Evolutionary conservation across 2,329 filamentous ascomycete species (phyloP).

Genomic region (Exophiala oligosperma): DNA sequence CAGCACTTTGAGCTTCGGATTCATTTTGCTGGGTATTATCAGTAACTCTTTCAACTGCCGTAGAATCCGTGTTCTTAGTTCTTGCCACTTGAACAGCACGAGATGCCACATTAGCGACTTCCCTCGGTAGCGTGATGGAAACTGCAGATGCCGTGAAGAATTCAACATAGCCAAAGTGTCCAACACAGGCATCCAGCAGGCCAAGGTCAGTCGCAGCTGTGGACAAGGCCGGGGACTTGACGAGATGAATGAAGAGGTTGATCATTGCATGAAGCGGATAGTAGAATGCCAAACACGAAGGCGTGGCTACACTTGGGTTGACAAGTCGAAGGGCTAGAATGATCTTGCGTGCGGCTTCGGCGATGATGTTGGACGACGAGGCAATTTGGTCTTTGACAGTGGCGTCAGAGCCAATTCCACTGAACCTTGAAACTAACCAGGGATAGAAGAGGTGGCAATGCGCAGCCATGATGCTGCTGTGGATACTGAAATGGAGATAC

Average conservation of each 20-base stretch:
- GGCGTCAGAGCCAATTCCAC: background rate
- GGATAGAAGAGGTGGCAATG: constrained; percentile 18
- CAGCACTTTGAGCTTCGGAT: too few relatives aligned
- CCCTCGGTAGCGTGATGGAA: constrained; percentile 9
- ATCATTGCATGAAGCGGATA: constrained; percentile 12
- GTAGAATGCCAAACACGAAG: constrained; percentile 14
- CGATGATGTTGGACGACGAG: background rate
- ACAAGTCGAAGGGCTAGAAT: constrained; percentile 9
- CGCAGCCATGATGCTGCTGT: constrained; percentile 11
- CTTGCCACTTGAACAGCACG: background rate
- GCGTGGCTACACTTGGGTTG: constrained; percentile 1
- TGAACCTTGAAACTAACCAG: constrained; percentile 7
- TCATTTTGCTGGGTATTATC: too few relatives aligned
- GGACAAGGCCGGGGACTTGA: constrained; percentile 3
- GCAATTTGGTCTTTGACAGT: constrained; percentile 3
- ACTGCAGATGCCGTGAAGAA: constrained; percentile 4
- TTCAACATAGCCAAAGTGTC: constrained; percentile 15
- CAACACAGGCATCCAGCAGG: constrained; percentile 11
- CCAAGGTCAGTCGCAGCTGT: constrained; percentile 8
- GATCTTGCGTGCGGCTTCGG: constrained; percentile 13
- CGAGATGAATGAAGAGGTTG: constrained; percentile 12
- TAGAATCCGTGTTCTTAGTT: too few relatives aligned
- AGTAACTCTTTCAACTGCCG: too few relatives aligned
- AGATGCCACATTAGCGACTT: constrained; percentile 5
- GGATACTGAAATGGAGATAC: constrained; percentile 13